phyloP scores from a whole-genome alignment of 768 basidiomycete genomes.

The Naganishia vishniacii region DNA sequence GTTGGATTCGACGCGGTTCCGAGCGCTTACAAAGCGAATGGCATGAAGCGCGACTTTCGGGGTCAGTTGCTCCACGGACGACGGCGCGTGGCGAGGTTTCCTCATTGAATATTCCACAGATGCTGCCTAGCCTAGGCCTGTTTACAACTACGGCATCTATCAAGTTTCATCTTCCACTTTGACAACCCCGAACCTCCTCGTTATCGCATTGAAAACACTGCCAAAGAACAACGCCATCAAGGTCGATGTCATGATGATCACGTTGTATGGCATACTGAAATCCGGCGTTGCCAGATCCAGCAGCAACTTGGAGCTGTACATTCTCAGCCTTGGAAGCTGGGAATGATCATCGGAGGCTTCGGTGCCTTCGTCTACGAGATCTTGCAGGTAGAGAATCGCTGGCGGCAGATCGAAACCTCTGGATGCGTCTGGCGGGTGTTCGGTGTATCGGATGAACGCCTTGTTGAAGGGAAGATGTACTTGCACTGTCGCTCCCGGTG shows the following conservation, averaged over 20 bases:
- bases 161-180: neutral
- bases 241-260: slow-evolving; percentile 86
- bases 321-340: slow-evolving; percentile 39
- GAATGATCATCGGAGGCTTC: neutral
- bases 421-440: slow-evolving; percentile 92
- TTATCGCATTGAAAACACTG: slow-evolving; percentile 78
- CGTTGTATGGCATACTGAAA: slow-evolving; percentile 99
- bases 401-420: slow-evolving; percentile 90
- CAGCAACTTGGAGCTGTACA: slow-evolving; percentile 76
- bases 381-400: slow-evolving; percentile 55
- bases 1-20: neutral
- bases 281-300: slow-evolving; percentile 96
- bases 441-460: slow-evolving; percentile 83
- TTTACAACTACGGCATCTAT: no score
- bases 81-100: no score
- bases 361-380: neutral
- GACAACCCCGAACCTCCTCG: slow-evolving; percentile 63
- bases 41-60: no score
- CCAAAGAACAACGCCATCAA: slow-evolving; percentile 90
- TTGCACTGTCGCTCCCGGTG: slow-evolving; percentile 60
- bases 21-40: neutral
- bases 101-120: no score
- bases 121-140: no score
- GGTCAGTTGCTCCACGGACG: neutral
- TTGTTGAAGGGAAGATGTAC: slow-evolving; percentile 72